Percentiles rank a stretch among this genome's conserved stretches.
Conservation (phyloP, 805 yeast genomes). For the Myxozyma geophila region DNA sequence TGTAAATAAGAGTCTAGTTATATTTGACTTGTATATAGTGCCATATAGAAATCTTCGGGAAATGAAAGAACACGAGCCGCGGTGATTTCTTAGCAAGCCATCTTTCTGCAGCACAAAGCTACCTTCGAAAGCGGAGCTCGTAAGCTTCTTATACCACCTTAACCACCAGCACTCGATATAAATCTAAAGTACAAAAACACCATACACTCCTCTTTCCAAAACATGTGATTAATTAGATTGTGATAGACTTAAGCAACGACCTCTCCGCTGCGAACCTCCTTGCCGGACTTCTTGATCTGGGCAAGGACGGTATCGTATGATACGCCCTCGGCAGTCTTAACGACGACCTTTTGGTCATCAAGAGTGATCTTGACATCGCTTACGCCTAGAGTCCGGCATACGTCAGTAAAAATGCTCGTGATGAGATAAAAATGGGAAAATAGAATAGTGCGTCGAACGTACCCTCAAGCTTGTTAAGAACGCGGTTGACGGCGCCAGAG, state of each 20-base stretch:
- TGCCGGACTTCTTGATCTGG: conserved; percentile 89
- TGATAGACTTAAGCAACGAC: conserved; percentile 48
- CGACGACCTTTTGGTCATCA: conserved; percentile 81
- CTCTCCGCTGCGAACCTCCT: conserved; percentile 72
- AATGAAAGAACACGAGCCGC: no score
- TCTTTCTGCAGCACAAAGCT: no score
- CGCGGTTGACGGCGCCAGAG: conserved; percentile 83
- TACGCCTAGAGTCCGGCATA: conserved; percentile 66
- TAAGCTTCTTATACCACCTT: no score
- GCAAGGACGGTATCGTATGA: conserved; percentile 78
- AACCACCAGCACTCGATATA: no score
- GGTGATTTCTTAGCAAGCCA: no score
- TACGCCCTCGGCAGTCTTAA: conserved; percentile 58
- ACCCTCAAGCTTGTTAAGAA: conserved; percentile 43
- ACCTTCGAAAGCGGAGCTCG: no score
- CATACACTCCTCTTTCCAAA: not conserved
- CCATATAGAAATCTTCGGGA: no score
- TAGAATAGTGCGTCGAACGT: not conserved
- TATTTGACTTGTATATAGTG: no score
- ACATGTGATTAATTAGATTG: not conserved
- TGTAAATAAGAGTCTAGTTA: not conserved
- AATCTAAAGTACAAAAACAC: no score
- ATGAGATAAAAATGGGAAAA: not conserved
- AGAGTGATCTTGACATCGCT: conserved; percentile 72
- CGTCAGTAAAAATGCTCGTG: not conserved